These are phyloP conservation scores for Rhizopogon vulgaris DNA, from an alignment of 768 basidiomycete genomes.

Conservation along the genomic window DNA sequence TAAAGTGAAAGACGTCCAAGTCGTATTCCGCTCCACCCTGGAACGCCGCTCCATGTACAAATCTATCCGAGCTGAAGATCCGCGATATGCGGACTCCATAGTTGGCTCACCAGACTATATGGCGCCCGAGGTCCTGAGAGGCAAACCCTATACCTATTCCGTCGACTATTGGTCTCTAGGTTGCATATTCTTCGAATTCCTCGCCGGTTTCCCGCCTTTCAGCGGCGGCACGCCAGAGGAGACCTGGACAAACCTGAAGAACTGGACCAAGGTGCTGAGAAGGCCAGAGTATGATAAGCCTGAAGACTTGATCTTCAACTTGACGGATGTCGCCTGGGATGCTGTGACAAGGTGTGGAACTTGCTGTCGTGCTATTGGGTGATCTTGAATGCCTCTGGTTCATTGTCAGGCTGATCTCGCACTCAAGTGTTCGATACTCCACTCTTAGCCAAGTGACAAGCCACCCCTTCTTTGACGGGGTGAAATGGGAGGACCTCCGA, in stretches of 20 bases:
- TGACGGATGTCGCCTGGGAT: constrained; percentile 91
- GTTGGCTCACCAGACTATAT: constrained; percentile 99
- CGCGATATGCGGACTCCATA: constrained; percentile 93
- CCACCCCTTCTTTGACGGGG: constrained; percentile 78
- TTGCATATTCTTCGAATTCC: constrained; percentile 96
- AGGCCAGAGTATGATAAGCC: constrained; percentile 93
- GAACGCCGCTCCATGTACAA: constrained; percentile 94
- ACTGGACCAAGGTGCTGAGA: constrained; percentile 91
- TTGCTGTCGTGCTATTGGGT: not conserved
- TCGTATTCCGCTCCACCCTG: constrained; percentile 86
- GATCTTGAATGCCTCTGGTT: not conserved
- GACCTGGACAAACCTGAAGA: constrained; percentile 98
- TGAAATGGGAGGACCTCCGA: constrained; percentile 78
- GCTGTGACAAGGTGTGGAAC: constrained; percentile 71
- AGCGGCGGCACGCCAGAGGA: constrained; percentile 94
- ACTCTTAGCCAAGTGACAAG: constrained; percentile 64
- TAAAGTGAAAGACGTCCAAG: constrained; percentile 89
- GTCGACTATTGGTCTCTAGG: constrained; percentile 99
- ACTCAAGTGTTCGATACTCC: constrained; percentile 73
- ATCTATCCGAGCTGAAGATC: constrained; percentile 83
- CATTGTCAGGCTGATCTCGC: constrained; percentile 69
- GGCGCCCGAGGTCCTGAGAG: constrained; percentile 91
- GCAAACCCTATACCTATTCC: constrained; percentile 90
- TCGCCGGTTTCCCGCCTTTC: constrained; percentile 97
- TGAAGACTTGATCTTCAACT: constrained; percentile 95